phyloP scores from a whole-genome alignment of 169 alveolate species.

The Besnoitia besnoiti region DNA sequence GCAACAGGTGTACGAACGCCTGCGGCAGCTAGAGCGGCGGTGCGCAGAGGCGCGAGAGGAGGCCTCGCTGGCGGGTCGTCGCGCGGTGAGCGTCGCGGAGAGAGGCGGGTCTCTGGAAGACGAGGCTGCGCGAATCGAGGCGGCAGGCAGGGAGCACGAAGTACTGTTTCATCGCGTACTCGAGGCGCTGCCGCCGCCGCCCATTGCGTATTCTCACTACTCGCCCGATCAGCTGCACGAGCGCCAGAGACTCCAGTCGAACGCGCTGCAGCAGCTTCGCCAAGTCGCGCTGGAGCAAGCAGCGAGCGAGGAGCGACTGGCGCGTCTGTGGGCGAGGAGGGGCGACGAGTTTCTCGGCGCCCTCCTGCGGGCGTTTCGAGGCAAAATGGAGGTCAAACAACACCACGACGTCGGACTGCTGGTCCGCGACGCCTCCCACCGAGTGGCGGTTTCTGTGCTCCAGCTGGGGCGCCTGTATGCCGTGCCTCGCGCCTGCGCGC shows the following conservation, averaged over 20 bases:
- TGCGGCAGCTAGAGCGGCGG: background rate
- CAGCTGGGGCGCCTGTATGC: conserved; percentile 14
- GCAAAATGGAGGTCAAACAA: background rate
- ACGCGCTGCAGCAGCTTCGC: background rate
- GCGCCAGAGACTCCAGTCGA: background rate
- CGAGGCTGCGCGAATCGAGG: background rate
- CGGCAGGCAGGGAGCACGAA: background rate
- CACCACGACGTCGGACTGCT: background rate
- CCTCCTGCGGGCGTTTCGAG: background rate
- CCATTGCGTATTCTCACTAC: background rate
- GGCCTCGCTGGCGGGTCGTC: conserved; percentile 8
- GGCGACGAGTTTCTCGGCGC: background rate
- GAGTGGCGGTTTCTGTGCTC: background rate
- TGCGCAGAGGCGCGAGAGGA: background rate
- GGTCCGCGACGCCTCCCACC: conserved; percentile 4
- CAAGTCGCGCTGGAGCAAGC: conserved; percentile 12
- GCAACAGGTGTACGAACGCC: background rate
- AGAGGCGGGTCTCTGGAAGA: background rate
- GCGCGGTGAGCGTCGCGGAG: conserved; percentile 2
- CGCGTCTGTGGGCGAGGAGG: conserved; percentile 30
- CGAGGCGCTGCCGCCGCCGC: conserved; percentile 33
- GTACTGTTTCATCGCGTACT: background rate
- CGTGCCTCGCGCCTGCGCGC: conserved; percentile 26
- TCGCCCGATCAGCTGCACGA: background rate
- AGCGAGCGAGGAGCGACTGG: conserved; percentile 20